These are phyloP conservation scores for Achaetomiella virescens DNA, from an alignment of 495 filamentous ascomycete genomes.

Conservation along the genomic window DNA sequence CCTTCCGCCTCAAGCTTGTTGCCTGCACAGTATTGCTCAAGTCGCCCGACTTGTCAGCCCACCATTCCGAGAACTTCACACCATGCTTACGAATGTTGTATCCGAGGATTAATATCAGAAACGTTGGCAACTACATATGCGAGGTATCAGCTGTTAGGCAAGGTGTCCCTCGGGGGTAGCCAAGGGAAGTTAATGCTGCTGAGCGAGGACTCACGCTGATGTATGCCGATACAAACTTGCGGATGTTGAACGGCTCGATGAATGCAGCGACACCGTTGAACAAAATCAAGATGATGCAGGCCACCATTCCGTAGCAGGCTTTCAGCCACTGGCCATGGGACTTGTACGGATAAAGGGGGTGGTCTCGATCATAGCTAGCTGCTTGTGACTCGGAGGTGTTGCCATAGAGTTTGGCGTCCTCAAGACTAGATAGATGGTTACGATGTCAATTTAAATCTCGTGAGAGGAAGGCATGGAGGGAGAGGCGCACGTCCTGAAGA, in stretches of 20 bases:
- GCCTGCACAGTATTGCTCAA: constrained; percentile 32
- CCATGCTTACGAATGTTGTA: constrained; percentile 35
- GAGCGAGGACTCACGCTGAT: constrained; percentile 39
- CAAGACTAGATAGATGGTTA: constrained; percentile 22
- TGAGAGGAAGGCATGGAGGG: background rate
- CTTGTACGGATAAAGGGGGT: constrained; percentile 42
- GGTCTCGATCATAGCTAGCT: constrained; percentile 38
- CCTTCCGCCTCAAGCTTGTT: constrained; percentile 23
- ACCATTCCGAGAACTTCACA: constrained; percentile 24
- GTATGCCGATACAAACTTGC: constrained; percentile 42
- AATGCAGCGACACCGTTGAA: constrained; percentile 44
- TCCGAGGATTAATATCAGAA: constrained; percentile 29
- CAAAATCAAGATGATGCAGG: constrained; percentile 36
- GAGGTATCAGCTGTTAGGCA: background rate
- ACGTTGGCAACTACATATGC: constrained; percentile 24
- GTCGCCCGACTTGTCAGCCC: constrained; percentile 31
- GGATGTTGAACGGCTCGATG: constrained; percentile 31
- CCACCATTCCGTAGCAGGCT: constrained; percentile 39
- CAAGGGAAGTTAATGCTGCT: no score
- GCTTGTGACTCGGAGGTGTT: constrained; percentile 31
- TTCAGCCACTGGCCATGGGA: constrained; percentile 44
- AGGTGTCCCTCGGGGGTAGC: no score
- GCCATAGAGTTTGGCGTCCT: constrained; percentile 28
- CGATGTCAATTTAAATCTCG: background rate
- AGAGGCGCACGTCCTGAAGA: constrained; percentile 34